Evolutionary conservation across 2,329 filamentous ascomycete species (phyloP).

Genomic region (Stagonosporopsis chrysanthemi): DNA sequence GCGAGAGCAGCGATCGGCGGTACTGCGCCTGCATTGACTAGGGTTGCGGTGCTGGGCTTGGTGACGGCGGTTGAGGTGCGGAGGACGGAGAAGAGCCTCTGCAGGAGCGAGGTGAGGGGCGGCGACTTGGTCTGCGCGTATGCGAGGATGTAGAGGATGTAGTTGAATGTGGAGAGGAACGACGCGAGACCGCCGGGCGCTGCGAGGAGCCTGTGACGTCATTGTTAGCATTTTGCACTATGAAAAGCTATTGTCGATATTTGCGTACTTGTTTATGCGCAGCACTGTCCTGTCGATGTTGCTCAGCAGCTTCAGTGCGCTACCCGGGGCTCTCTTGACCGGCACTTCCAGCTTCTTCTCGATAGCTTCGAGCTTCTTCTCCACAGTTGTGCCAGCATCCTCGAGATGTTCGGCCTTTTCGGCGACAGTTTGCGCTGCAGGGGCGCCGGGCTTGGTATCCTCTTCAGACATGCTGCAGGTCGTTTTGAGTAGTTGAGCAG

Average conservation of each 20-base stretch:
- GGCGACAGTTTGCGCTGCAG: conserved; percentile 42
- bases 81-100: conserved; percentile 45
- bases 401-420: conserved; percentile 32
- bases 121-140: conserved; percentile 52
- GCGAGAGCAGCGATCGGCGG: conserved; percentile 47
- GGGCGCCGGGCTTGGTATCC: conserved; percentile 46
- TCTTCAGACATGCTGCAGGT: conserved; percentile 47
- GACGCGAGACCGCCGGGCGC: conserved; percentile 54
- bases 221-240: conserved; percentile 13
- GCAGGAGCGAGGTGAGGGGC: conserved; percentile 37
- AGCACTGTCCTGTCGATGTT: conserved; percentile 51
- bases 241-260: background rate
- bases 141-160: conserved; percentile 55
- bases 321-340: conserved; percentile 27
- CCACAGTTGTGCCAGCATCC: conserved; percentile 14
- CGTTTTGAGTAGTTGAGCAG: conserved; percentile 15
- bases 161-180: conserved; percentile 58
- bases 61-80: conserved; percentile 39
- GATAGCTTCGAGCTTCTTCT: conserved; percentile 20
- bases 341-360: conserved; percentile 22
- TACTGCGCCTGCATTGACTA: conserved; percentile 39
- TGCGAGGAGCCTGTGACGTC: conserved; percentile 49
- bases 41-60: conserved; percentile 33
- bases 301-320: conserved; percentile 40
- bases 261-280: conserved; percentile 54